Evolutionary conservation across 116 monocot species (phyloP).

Genomic region (Phalaenopsis hybrid): DNA sequence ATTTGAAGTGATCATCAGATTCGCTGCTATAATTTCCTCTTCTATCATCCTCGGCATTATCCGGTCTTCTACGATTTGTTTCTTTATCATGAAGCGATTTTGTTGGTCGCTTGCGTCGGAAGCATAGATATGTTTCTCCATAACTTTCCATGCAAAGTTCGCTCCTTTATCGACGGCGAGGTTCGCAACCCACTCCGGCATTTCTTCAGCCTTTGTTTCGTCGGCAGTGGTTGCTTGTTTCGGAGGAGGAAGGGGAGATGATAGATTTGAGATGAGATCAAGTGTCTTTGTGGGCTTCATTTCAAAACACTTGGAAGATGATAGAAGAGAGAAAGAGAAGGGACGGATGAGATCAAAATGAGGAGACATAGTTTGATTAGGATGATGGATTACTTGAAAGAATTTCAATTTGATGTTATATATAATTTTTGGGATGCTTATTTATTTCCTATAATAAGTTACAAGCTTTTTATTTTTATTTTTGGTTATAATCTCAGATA

Average conservation of each 20-base stretch:
- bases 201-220: not conserved
- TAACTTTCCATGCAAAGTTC: not conserved
- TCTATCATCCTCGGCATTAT: not conserved
- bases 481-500: no score
- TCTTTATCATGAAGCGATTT: not conserved
- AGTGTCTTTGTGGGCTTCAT: not conserved
- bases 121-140: not conserved
- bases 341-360: not conserved
- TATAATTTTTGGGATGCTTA: no score
- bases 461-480: no score
- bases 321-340: not conserved
- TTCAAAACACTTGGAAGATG: not conserved
- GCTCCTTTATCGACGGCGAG: not conserved
- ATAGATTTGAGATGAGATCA: not conserved
- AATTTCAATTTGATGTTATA: no score
- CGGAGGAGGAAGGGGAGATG: not conserved
- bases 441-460: no score
- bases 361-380: no score
- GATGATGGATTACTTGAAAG: no score
- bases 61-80: not conserved
- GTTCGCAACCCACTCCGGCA: not conserved
- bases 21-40: not conserved
- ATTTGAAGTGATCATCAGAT: not conserved
- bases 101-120: not conserved
- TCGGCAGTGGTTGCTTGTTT: not conserved